Evolutionary conservation across 2,329 filamentous ascomycete genomes (phyloP).

Genomic region (Curvularia spicifera): DNA sequence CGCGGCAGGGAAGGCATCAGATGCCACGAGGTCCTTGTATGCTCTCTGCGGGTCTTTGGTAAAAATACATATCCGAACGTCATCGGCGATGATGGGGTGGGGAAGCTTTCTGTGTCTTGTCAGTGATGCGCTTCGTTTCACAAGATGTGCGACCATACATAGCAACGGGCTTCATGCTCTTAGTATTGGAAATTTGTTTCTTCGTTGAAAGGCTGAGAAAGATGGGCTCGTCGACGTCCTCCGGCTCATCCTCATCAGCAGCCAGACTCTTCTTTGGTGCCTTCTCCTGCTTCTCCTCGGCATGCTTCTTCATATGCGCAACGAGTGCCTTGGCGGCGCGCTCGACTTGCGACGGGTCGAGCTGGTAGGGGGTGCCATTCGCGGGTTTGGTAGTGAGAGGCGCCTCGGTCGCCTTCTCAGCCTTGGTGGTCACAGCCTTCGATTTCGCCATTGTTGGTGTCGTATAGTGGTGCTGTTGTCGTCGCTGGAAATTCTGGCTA

Average conservation of each 20-base stretch:
- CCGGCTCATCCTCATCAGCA: slow-evolving; percentile 53
- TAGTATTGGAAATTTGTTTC: slow-evolving; percentile 73
- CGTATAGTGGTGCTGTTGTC: slow-evolving; percentile 14
- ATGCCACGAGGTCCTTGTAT: slow-evolving; percentile 87
- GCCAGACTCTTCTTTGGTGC: slow-evolving; percentile 62
- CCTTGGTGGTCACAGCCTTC: slow-evolving; percentile 35
- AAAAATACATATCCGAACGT: slow-evolving; percentile 81
- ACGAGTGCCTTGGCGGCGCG: slow-evolving; percentile 66
- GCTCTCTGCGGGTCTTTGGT: slow-evolving; percentile 80
- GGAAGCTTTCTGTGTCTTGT: slow-evolving; percentile 62
- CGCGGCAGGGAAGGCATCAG: slow-evolving; percentile 63
- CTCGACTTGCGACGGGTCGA: slow-evolving; percentile 59
- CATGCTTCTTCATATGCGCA: slow-evolving; percentile 61
- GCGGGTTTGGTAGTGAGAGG: slow-evolving; percentile 47
- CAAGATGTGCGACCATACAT: slow-evolving; percentile 55
- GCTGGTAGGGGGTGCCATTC: slow-evolving; percentile 50
- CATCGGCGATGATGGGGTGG: slow-evolving; percentile 72
- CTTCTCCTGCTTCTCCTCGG: slow-evolving; percentile 55
- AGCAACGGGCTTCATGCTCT: slow-evolving; percentile 81
- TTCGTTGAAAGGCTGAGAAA: slow-evolving; percentile 70
- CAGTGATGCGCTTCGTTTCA: slow-evolving; percentile 14
- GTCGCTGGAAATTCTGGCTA: slow-evolving; percentile 27
- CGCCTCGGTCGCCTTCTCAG: slow-evolving; percentile 38
- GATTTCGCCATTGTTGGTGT: slow-evolving; percentile 42
- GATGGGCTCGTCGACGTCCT: slow-evolving; percentile 60